phyloP scores from a whole-genome alignment of 2,329 filamentous ascomycete species.

The Apiospora malaysiana region DNA sequence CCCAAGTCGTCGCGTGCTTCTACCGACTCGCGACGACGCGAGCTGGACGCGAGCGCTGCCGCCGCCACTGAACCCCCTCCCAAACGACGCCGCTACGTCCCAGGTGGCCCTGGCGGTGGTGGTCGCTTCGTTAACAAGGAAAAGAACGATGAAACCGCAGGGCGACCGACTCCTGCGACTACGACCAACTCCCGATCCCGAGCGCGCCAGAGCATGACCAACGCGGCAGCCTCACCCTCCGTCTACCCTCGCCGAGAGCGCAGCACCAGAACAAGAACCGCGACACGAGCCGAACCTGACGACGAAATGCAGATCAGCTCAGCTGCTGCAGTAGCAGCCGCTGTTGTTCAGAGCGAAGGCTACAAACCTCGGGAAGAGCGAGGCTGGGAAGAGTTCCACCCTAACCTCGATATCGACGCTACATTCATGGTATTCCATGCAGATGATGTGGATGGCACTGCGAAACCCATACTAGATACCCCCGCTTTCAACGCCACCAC shows the following conservation, averaged over 20 bases:
- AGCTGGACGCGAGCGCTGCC: slow-evolving; percentile 43
- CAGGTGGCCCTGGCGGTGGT: slow-evolving; percentile 85
- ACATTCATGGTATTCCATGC: slow-evolving; percentile 80
- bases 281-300: slow-evolving; percentile 55
- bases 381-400: slow-evolving; percentile 97
- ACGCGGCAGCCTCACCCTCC: slow-evolving; percentile 52
- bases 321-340: slow-evolving; percentile 86
- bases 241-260: slow-evolving; percentile 61
- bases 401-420: slow-evolving; percentile 87
- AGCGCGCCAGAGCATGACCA: slow-evolving; percentile 52
- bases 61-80: slow-evolving; percentile 64
- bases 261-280: slow-evolving; percentile 61
- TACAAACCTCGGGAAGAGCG: slow-evolving; percentile 98
- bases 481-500: slow-evolving; percentile 39
- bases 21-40: slow-evolving; percentile 33
- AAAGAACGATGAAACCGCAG: slow-evolving; percentile 58
- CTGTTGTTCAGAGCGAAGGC: slow-evolving; percentile 88
- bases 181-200: slow-evolving; percentile 53
- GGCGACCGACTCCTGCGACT: slow-evolving; percentile 54
- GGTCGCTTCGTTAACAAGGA: slow-evolving; percentile 82
- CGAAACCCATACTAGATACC: slow-evolving; percentile 51
- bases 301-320: slow-evolving; percentile 79
- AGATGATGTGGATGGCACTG: slow-evolving; percentile 82
- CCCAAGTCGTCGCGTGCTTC: slow-evolving; percentile 29
- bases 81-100: slow-evolving; percentile 80